Conservation (phyloP, 2,329 filamentous ascomycete species). For the Penicillium aurantiogriseum region DNA sequence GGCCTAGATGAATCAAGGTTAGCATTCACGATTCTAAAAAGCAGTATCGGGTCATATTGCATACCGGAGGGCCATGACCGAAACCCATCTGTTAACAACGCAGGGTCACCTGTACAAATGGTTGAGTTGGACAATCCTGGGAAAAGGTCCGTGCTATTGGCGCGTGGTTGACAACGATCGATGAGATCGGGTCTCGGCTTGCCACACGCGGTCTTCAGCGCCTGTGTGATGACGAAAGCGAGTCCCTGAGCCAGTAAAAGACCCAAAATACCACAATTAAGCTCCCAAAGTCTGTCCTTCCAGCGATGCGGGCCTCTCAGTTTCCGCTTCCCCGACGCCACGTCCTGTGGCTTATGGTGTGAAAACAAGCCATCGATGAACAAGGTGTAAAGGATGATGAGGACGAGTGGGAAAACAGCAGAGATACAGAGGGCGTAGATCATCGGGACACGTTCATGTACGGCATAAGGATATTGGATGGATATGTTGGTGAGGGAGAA, state of each 20-base stretch:
- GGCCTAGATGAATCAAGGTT: constrained; percentile 31
- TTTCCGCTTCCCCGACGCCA: constrained; percentile 38
- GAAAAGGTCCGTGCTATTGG: constrained; percentile 35
- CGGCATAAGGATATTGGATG: constrained; percentile 58
- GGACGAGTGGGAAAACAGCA: constrained; percentile 48
- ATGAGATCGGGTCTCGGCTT: constrained; percentile 62
- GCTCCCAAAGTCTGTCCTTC: constrained; percentile 60
- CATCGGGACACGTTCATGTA: constrained; percentile 55
- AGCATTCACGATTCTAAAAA: not conserved
- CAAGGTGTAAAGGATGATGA: constrained; percentile 57
- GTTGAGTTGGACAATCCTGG: constrained; percentile 46
- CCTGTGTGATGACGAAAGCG: constrained; percentile 59
- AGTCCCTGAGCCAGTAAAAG: constrained; percentile 53
- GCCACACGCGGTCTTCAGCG: constrained; percentile 58
- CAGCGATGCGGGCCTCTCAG: constrained; percentile 50
- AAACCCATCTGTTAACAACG: constrained; percentile 58
- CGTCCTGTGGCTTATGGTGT: constrained; percentile 43
- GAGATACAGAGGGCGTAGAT: constrained; percentile 50
- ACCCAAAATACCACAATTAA: constrained; percentile 61
- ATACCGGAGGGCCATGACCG: constrained; percentile 57
- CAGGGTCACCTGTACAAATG: constrained; percentile 53
- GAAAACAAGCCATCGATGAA: constrained; percentile 60
- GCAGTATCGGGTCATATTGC: not conserved
- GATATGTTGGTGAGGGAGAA: constrained; percentile 58
- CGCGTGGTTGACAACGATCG: constrained; percentile 49